phyloP scores from a whole-genome alignment of 192 early-diverging fungal species.

The Podochytrium sp. region DNA sequence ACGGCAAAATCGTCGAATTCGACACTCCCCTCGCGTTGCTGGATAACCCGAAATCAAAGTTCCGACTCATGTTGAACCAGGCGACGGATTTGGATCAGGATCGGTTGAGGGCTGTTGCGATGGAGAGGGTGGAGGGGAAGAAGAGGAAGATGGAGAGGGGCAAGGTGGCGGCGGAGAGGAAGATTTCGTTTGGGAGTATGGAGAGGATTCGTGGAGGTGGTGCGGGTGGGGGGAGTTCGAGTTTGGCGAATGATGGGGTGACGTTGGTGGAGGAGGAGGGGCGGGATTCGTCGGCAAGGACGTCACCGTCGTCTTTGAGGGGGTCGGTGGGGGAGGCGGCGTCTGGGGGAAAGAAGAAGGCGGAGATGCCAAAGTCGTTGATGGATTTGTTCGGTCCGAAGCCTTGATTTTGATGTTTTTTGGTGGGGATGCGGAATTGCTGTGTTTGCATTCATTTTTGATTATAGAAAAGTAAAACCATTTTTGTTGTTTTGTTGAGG shows the following conservation, averaged over 20 bases:
- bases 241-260: background rate
- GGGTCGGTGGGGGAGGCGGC: too few species aligned
- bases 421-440: too few species aligned
- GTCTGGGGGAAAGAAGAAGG: background rate
- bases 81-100: slow-evolving; percentile 36
- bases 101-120: slow-evolving; percentile 15
- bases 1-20: slow-evolving; percentile 54
- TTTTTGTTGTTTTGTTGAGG: too few species aligned
- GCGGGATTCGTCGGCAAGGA: background rate
- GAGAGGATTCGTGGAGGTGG: background rate
- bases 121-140: slow-evolving; percentile 22
- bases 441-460: too few species aligned
- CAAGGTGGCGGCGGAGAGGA: background rate
- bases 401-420: too few species aligned
- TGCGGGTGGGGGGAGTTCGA: background rate
- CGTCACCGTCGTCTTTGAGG: background rate
- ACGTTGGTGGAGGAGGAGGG: background rate
- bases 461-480: too few species aligned
- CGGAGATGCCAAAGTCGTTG: background rate
- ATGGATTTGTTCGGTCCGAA: background rate
- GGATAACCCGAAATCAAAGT: slow-evolving; percentile 39
- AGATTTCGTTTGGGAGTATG: slow-evolving; percentile 17
- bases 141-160: background rate
- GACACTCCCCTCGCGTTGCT: slow-evolving; percentile 52
- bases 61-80: slow-evolving; percentile 34